Base-by-base conservation (phyloP, 179 eudicot species). In the Silene noctiflora region DNA sequence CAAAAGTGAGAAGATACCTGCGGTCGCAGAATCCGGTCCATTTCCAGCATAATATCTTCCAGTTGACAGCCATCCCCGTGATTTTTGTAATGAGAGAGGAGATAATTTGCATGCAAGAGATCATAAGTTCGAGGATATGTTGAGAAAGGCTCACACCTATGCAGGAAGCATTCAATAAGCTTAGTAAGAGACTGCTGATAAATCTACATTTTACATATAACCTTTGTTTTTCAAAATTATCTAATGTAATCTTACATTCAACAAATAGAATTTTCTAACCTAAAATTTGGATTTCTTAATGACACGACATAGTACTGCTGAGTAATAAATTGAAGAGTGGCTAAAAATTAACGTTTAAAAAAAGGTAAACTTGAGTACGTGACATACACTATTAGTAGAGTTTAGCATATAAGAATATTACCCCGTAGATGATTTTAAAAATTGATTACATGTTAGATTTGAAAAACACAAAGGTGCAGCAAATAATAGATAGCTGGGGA, bases 61-160 rank as follows among this genome's bases (percentile, higher is more conserved):
- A 89, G 75, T 72, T 80, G 81, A 87, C 98, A 93, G 68, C 86
- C 88, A 48, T 83, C 80, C 76, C 84, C 84, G 4, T 64, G 88
- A 71, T 85, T 83, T 71, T 84, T 87, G 76, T 93, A 90, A 75
- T 87, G 89, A 73, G 98, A 89, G 78, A 95, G 85, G 66, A 93
- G 89, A 83, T 88, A 84, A 77, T 87, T 82, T 29, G 99, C 98
- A 77, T 95, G 99, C 84, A 95, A 79, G 77, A 93, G 81, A 82
- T 93, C 99, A 44, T 95, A 93, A 3, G 98, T 67, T 31, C 99
- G 97, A 11, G 99, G 99, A 83, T 95, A 95, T 72, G 99, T 89
- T 29, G 99, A 95, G 85, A 91, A 95, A n/a, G 98, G 89, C 63
- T 93, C 99, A 80, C 98, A 93, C 99, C 99, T 95, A 75, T 39